Conservation (phyloP, 768 basidiomycete species). For the Naganishia friedmannii region DNA sequence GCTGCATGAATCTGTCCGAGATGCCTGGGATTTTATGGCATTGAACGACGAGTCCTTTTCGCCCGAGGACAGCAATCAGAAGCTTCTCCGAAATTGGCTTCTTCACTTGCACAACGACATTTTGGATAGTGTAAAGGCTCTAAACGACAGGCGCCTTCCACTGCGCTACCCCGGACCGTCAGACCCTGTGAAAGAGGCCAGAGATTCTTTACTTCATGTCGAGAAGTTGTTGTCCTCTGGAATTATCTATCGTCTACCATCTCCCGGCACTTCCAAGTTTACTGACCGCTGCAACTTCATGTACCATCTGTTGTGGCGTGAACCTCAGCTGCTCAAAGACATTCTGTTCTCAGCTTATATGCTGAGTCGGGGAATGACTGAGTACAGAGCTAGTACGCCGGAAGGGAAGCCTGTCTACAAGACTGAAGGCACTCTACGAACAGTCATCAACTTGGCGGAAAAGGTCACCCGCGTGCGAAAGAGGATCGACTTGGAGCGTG, state of each 20-base stretch:
- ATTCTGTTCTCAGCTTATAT: slow-evolving; percentile 3
- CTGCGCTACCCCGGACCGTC: slow-evolving; percentile 6
- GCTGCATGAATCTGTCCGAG: slow-evolving; percentile 1
- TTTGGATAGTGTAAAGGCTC: slow-evolving; percentile 10
- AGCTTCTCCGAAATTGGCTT: slow-evolving; percentile 16
- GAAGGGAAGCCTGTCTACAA: slow-evolving; percentile 15
- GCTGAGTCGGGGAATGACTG: background rate
- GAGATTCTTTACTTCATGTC: background rate
- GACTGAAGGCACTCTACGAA: slow-evolving; percentile 3
- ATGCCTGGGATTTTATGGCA: slow-evolving; percentile 19
- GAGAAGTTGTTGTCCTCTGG: slow-evolving; percentile 3
- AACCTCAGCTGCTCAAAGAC: background rate
- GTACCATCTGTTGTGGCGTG: slow-evolving; percentile 9
- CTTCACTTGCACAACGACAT: slow-evolving; percentile 15
- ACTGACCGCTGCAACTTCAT: slow-evolving; percentile 13
- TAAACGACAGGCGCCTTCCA: slow-evolving; percentile 14
- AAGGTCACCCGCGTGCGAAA: slow-evolving; percentile 1
- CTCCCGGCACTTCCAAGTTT: background rate
- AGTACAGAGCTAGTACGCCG: slow-evolving; percentile 7
- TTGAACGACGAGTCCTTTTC: slow-evolving; percentile 6
- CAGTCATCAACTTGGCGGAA: slow-evolving; percentile 9
- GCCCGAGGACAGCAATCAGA: background rate
- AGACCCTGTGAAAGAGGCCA: slow-evolving; percentile 10
- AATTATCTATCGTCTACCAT: slow-evolving; percentile 7
- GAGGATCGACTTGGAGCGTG: slow-evolving; percentile 7